Evolutionary conservation across 768 basidiomycete species (phyloP).

Genomic region (Termitomyces sp.): DNA sequence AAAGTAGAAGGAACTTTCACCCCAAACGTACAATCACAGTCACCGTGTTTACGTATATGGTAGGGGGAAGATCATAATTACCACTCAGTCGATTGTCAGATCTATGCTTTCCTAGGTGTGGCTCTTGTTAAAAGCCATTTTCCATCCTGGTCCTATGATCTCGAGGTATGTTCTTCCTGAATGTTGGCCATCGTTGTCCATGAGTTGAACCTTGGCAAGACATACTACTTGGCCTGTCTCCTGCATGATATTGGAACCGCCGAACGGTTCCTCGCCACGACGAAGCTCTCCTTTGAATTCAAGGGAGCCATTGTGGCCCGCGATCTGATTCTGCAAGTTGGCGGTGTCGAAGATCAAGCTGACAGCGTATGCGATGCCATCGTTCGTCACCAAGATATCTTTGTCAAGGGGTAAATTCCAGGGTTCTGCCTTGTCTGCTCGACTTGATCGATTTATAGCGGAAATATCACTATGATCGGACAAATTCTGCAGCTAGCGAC

Average conservation of each 20-base stretch:
- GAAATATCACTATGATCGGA: slow-evolving; percentile 47
- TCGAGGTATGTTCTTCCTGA: slow-evolving; percentile 16
- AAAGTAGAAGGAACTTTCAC: slow-evolving; percentile 35
- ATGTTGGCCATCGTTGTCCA: neutral
- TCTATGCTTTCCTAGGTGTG: slow-evolving; percentile 27
- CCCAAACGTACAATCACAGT: slow-evolving; percentile 43
- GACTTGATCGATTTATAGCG: slow-evolving; percentile 19
- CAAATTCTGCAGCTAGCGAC: slow-evolving; percentile 46
- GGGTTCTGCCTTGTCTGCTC: neutral
- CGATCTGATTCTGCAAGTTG: slow-evolving; percentile 37
- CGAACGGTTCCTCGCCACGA: slow-evolving; percentile 41
- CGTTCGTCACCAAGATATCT: slow-evolving; percentile 42
- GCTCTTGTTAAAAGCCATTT: slow-evolving; percentile 44
- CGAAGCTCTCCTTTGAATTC: slow-evolving; percentile 55
- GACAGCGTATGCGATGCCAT: slow-evolving; percentile 49
- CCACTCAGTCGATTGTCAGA: neutral
- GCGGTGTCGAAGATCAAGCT: slow-evolving; percentile 43
- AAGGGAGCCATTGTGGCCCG: slow-evolving; percentile 49
- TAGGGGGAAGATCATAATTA: slow-evolving; percentile 13
- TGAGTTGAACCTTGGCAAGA: slow-evolving; percentile 20
- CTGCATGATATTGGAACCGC: slow-evolving; percentile 51
- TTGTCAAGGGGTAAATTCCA: slow-evolving; percentile 35
- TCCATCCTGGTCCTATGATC: slow-evolving; percentile 39
- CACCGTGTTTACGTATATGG: slow-evolving; percentile 49
- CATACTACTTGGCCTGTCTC: slow-evolving; percentile 46